phyloP scores from a whole-genome alignment of 148 eudicot species.

The Gaultheria prostrata region DNA sequence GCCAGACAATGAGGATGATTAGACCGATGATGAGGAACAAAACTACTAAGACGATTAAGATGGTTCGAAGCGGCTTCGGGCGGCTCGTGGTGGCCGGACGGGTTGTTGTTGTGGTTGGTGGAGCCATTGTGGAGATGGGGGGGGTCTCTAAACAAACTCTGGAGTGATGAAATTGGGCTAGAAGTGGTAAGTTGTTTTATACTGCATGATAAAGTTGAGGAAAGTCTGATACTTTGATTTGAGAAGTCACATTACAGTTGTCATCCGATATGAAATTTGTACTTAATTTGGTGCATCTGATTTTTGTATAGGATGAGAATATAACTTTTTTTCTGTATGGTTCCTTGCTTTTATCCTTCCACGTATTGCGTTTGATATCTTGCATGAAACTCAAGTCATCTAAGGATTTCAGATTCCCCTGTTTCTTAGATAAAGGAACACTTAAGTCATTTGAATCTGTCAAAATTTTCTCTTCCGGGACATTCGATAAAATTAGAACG shows the following conservation, averaged over 20 bases:
- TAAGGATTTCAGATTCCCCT: background rate
- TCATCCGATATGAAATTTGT: background rate
- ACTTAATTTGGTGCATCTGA: background rate
- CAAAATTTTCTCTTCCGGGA: too few species aligned
- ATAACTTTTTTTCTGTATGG: background rate
- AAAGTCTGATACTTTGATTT: background rate
- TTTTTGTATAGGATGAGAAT: too few species aligned
- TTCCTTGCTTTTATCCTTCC: background rate
- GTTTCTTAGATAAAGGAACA: background rate
- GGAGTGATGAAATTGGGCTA: background rate
- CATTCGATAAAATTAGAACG: too few species aligned
- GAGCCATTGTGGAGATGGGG: background rate
- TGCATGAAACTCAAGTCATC: background rate
- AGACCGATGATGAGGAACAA: background rate
- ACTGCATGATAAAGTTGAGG: background rate
- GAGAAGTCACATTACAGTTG: constrained; percentile 3
- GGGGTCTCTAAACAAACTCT: background rate
- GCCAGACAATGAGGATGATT: background rate
- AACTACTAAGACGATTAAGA: background rate
- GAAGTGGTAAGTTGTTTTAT: background rate
- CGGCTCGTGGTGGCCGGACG: background rate
- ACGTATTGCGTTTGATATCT: background rate
- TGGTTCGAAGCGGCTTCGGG: background rate
- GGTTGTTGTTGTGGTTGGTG: background rate
- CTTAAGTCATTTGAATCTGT: background rate